These are phyloP conservation scores for Turritis glabra DNA, from an alignment of 345 rosid species.

Conservation along the genomic window DNA sequence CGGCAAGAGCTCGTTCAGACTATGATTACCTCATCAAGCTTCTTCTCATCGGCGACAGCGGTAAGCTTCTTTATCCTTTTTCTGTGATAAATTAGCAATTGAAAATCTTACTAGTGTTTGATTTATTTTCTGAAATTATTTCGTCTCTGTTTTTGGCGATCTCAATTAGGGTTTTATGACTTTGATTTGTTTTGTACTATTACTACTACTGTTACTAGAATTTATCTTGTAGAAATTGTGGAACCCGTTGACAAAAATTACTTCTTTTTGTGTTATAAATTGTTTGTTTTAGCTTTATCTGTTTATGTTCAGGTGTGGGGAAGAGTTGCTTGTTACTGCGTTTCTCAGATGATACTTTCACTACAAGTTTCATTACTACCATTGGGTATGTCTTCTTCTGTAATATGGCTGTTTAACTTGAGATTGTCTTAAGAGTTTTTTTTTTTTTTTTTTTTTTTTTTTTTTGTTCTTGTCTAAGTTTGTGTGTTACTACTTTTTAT, in stretches of 20 bases:
- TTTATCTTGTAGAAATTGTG: not conserved
- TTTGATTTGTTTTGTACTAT: not conserved
- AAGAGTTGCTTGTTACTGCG: conserved; percentile 94
- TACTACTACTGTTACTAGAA: not conserved
- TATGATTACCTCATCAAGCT: conserved; percentile 59
- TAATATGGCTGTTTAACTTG: not conserved
- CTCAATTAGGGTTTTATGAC: conserved; percentile 29
- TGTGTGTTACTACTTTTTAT: not conserved
- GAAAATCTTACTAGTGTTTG: not conserved
- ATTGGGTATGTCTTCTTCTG: conserved; percentile 58
- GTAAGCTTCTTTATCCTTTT: conserved; percentile 22
- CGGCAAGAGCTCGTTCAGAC: conserved; percentile 59
- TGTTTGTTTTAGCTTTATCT: not conserved
- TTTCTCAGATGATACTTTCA: conserved; percentile 91
- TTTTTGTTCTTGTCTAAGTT: not conserved
- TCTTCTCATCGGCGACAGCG: conserved; percentile 57
- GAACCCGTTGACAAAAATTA: conserved; percentile 7
- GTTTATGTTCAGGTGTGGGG: conserved; percentile 68
- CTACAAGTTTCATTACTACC: conserved; percentile 91
- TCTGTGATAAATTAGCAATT: not conserved
- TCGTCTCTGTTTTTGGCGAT: not conserved
- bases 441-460: too few relatives aligned
- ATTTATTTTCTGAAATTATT: not conserved
- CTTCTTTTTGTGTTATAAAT: conserved; percentile 6
- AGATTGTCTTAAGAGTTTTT: not conserved